A percentile compares a stretch with the other conserved stretches of the same genome.
phyloP scores from a whole-genome alignment of 2,329 filamentous ascomycete species.

The Sordariomycetes sp. region DNA sequence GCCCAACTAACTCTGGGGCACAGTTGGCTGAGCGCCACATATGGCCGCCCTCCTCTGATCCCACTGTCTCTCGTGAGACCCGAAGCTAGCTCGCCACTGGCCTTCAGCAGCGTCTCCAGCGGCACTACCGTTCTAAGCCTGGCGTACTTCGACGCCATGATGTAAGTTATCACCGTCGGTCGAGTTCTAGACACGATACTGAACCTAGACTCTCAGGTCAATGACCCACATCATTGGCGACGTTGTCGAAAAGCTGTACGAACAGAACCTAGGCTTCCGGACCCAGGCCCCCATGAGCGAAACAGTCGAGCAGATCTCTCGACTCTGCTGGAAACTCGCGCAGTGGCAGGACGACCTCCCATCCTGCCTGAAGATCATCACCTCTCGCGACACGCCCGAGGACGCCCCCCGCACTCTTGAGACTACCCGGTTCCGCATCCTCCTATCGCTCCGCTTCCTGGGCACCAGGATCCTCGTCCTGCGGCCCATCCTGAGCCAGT shows the following conservation, averaged over 20 bases:
- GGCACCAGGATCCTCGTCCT: background rate
- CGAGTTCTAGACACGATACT: background rate
- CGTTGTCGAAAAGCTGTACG: background rate
- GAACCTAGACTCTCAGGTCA: background rate
- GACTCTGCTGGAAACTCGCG: background rate
- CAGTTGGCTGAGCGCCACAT: background rate
- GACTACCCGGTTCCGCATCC: background rate
- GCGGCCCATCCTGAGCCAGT: background rate
- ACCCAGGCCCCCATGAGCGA: background rate
- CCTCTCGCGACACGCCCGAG: background rate
- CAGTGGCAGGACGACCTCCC: background rate
- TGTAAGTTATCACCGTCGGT: background rate
- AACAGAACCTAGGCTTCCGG: background rate
- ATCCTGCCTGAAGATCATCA: background rate
- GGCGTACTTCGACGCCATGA: background rate
- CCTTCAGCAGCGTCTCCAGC: background rate
- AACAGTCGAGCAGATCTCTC: background rate
- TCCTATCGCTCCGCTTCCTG: background rate
- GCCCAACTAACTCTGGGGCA: background rate
- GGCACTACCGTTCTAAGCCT: background rate
- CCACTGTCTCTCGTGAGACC: background rate
- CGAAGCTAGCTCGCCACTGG: background rate
- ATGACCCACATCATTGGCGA: background rate
- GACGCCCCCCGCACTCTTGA: background rate
- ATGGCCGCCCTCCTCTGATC: conserved; percentile 1